Evolutionary conservation across 2,329 filamentous ascomycete species (phyloP), one percentile per base, ranked within the genome.

Genomic region (Colletotrichum sp.): DNA sequence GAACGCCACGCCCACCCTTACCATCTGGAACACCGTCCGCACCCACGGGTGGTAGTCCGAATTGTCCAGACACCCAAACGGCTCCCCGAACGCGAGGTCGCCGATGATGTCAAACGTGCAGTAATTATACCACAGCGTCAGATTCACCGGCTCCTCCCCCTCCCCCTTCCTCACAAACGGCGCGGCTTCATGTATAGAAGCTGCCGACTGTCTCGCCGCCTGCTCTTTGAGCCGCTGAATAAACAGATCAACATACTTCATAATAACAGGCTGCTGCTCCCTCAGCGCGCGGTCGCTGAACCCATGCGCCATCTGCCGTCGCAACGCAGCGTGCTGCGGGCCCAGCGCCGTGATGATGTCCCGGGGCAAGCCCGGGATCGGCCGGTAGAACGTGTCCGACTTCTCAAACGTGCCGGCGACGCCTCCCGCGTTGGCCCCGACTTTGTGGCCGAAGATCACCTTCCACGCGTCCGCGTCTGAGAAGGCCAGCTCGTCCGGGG

Each of bases 401-500:
- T 78, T 78, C 3, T 60, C 70, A 16, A 73, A 75, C 15, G n/a
- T 61, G 10, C 22, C 52, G 12, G 12, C 18, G 34, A n/a, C n/a
- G 48, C n/a, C 32, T 13, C 30, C 61, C 18, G 15, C 16, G n/a
- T 28, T 39, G 15, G 22, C 43, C n/a, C 36, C 65, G 16, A 27
- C 30, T 15, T 28, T 52, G 64, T 82, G 79, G 18, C 82, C 82
- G 71, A 86, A 86, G 43, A 88, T 86, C 34, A 88, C 85, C 77
- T 85, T 83, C 83, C 85, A 87, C 6, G 79, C 79, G 3, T 81
- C 73, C 7, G 81, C 79, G 28, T 82, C 78, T 39, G 81, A 84
- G 77, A 87, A 89, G 2, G 86, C 85, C 3, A 90, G 82, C 74
- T 89, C 87, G 70, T 87, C 82, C 2, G 88, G 88, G 8, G 83